A percentile compares a stretch with the other conserved stretches of the same genome.
Evolutionary conservation across 2,329 filamentous ascomycete species (phyloP).

Genomic region (Cercospora sesami): DNA sequence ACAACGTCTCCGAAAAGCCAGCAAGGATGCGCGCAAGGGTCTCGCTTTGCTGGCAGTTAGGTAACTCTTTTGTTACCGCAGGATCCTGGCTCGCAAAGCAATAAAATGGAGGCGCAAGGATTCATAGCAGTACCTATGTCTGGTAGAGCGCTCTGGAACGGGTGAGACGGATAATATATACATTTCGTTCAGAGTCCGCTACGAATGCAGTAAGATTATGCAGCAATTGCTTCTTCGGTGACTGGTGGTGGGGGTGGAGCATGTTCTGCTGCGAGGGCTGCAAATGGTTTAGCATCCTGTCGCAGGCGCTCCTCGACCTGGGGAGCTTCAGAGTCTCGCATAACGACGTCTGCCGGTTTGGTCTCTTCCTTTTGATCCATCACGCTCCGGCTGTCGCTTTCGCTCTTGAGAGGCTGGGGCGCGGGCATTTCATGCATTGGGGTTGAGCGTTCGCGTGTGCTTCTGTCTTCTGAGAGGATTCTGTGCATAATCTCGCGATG

Average conservation of each 20-base stretch:
- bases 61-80: constrained; percentile 34
- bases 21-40: constrained; percentile 57
- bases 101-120: background rate
- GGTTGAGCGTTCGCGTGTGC: constrained; percentile 29
- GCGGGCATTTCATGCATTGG: constrained; percentile 22
- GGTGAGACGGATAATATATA: background rate
- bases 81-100: background rate
- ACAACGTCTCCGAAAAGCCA: constrained; percentile 58
- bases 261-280: constrained; percentile 3
- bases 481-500: constrained; percentile 37
- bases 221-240: constrained; percentile 7
- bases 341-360: constrained; percentile 19
- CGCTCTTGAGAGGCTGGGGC: constrained; percentile 4
- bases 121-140: background rate
- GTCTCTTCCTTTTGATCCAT: constrained; percentile 5
- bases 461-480: constrained; percentile 30
- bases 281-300: constrained; percentile 2
- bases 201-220: background rate
- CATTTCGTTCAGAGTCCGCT: background rate
- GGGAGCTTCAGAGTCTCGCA: constrained; percentile 17
- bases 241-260: background rate
- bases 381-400: constrained; percentile 13
- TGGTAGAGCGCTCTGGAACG: background rate
- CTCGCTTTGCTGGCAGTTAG: constrained; percentile 62
- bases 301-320: constrained; percentile 5